Evolutionary conservation across 1,284 basidiomycete genomes (phyloP), one percentile per base, ranked within the genome.

Genomic region (Calocybe gambosa): DNA sequence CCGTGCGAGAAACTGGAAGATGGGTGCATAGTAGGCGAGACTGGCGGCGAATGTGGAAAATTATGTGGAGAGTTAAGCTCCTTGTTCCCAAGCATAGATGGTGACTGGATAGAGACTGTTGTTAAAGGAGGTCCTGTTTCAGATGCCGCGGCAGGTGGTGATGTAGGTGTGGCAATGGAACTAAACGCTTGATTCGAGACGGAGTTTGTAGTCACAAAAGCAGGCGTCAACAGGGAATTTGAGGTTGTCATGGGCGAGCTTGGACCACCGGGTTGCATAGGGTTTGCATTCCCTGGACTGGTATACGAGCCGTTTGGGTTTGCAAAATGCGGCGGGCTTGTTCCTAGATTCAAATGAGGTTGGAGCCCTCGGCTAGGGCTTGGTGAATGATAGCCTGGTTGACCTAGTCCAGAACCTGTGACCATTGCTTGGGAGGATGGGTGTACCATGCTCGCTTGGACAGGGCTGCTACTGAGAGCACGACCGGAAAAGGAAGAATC

Each of bases 31-130:
- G 38, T 19, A 8, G 29, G 37, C 16, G 19, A 19, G 16, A 31
- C 23, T n/a, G 40, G 39, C 42, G 54, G 49, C 19, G 57, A 55
- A 51, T 55, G 46, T 15, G 58, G 55, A 15, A 55, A 2, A 57
- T 34, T 55, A 55, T 53, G 53, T 13, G 26, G 31, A n/a, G 41
- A 15, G 37, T 46, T 6, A 26, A n/a, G 13, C 46, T 12, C 28
- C 50, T 42, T 10, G 45, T 49, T 7, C 45, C 36, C 19, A 15
- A 45, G 49, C 5, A 50, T 43, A 0, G 51, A 48, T 23, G 39
- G 12, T 15, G 41, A 45, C 28, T 49, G 38, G 25, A 33, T 42
- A 1, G 39, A 40, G 9, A 47, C 40, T 8, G 45, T 45, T 1
- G 39, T 33, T 13, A 47, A 35, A 21, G 49, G 35, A 25, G 51